phyloP scores from a whole-genome alignment of 1,284 basidiomycete species.

The Peniophora sp. region DNA sequence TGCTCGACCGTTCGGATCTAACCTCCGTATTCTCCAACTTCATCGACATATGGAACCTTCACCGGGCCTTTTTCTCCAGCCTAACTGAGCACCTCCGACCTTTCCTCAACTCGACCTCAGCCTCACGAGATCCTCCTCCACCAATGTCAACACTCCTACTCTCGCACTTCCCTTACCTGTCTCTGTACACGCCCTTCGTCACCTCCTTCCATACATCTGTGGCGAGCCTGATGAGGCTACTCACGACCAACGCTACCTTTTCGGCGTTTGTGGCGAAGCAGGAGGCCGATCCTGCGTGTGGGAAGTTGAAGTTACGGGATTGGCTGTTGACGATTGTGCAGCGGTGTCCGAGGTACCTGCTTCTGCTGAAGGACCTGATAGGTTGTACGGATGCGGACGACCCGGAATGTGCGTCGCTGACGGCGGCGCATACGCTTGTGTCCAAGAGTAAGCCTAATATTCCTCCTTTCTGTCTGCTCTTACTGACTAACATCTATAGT shows the following conservation, averaged over 20 bases:
- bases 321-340: constrained; percentile 86
- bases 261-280: constrained; percentile 50
- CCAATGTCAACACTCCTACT: constrained; percentile 38
- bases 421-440: constrained; percentile 54
- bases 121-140: constrained; percentile 14
- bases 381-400: constrained; percentile 54
- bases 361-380: constrained; percentile 76
- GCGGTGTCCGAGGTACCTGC: constrained; percentile 77
- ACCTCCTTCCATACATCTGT: constrained; percentile 69
- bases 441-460: constrained; percentile 53
- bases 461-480: constrained; percentile 4
- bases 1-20: constrained; percentile 64
- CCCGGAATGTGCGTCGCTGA: constrained; percentile 54
- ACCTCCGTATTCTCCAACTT: constrained; percentile 84
- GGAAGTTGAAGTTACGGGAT: constrained; percentile 67
- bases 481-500: constrained; percentile 36
- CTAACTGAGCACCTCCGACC: constrained; percentile 40
- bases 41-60: constrained; percentile 86
- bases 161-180: constrained; percentile 47
- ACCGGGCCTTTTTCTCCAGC: constrained; percentile 67
- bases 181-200: constrained; percentile 76
- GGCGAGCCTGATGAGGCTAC: constrained; percentile 42
- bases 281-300: constrained; percentile 61
- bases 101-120: constrained; percentile 13
- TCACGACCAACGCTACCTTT: constrained; percentile 47